Percentiles rank a stretch among this genome's conserved stretches.
phyloP scores from a whole-genome alignment of 2,329 filamentous ascomycete species.

The Arthrobotrys entomopaga region DNA sequence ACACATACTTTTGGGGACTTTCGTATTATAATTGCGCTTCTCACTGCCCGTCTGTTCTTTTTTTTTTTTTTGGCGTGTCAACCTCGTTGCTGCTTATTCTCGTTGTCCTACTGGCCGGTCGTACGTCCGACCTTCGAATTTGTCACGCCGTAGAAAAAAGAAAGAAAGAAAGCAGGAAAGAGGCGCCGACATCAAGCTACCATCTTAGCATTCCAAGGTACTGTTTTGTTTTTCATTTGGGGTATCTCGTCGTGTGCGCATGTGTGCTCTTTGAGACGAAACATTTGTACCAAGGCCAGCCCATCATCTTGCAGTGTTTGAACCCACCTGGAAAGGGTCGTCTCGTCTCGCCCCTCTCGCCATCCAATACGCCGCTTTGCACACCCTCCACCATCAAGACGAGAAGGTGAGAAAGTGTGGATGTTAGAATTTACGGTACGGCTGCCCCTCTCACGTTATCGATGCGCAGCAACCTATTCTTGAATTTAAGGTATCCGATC shows the following conservation, averaged over 20 bases:
- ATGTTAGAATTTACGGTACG: constrained; percentile 31
- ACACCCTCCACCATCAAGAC: constrained; percentile 50
- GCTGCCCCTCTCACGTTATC: constrained; percentile 51
- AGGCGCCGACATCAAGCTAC: constrained; percentile 23
- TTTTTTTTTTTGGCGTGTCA: constrained; percentile 35
- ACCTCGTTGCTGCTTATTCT: constrained; percentile 29
- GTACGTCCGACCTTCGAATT: constrained; percentile 27
- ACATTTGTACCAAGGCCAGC: constrained; percentile 42
- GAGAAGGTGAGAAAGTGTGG: constrained; percentile 35
- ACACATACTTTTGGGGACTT: constrained; percentile 1
- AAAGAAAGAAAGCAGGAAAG: constrained; percentile 16
- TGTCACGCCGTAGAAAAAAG: constrained; percentile 36
- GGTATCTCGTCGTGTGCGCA: constrained; percentile 40
- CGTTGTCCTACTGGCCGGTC: constrained; percentile 41
- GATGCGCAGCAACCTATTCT: constrained; percentile 55
- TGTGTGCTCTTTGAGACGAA: constrained; percentile 51
- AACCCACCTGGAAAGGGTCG: constrained; percentile 37
- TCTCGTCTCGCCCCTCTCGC: constrained; percentile 6
- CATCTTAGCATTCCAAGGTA: constrained; percentile 16
- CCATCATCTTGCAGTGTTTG: constrained; percentile 35
- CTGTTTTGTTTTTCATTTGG: constrained; percentile 36
- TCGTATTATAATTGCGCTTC: constrained; percentile 24
- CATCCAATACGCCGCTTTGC: constrained; percentile 51
- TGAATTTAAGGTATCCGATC: constrained; percentile 56
- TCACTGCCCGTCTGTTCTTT: constrained; percentile 18